These are phyloP conservation scores for Pugionium dolabratum DNA, from an alignment of 345 rosid genomes.

Conservation along the genomic window DNA sequence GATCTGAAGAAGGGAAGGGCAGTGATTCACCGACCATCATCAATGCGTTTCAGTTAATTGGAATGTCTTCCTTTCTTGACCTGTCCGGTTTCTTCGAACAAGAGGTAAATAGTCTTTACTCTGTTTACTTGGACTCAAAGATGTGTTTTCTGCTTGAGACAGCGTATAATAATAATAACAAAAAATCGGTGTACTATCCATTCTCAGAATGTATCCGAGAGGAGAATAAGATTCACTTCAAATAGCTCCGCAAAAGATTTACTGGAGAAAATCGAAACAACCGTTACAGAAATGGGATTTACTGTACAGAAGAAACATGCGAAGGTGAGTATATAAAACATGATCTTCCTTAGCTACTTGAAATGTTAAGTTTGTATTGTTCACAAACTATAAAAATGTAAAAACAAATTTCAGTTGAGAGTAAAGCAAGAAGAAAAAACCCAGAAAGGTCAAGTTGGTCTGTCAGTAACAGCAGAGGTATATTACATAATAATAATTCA, in stretches of 20 bases:
- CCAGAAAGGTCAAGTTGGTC: slow-evolving; percentile 49
- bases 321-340: slow-evolving; percentile 46
- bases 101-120: slow-evolving; percentile 54
- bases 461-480: slow-evolving; percentile 88
- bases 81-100: slow-evolving; percentile 91
- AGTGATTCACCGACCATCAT: slow-evolving; percentile 60
- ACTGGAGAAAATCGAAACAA: slow-evolving; percentile 70
- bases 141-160: slow-evolving; percentile 19
- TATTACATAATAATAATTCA: not conserved
- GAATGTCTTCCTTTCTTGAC: slow-evolving; percentile 95
- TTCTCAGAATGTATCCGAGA: slow-evolving; percentile 75
- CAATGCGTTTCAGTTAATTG: slow-evolving; percentile 91
- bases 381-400: not conserved
- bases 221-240: slow-evolving; percentile 92
- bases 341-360: not conserved
- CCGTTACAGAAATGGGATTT: slow-evolving; percentile 79
- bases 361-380: not conserved
- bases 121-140: slow-evolving; percentile 4
- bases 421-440: slow-evolving; percentile 63
- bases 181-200: not conserved
- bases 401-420: slow-evolving; percentile 50
- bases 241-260: slow-evolving; percentile 67
- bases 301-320: slow-evolving; percentile 80
- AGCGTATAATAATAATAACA: not conserved
- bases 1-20: slow-evolving; percentile 51